phyloP scores from a whole-genome alignment of 352 stramenopile species.

The Globisporangium splendens region DNA sequence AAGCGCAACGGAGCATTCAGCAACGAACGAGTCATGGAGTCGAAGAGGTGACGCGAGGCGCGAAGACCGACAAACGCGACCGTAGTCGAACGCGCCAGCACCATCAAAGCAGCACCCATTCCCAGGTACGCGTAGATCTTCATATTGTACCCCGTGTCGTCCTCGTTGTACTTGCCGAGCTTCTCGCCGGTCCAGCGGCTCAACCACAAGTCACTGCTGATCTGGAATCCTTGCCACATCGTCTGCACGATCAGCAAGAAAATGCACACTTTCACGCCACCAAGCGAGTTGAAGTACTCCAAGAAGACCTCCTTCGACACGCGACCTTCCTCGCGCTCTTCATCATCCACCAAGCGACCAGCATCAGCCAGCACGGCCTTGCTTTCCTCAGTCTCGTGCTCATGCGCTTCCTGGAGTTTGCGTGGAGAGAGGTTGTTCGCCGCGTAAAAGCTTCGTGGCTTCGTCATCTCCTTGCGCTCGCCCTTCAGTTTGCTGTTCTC shows the following conservation, averaged over 20 bases:
- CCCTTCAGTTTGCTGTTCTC: conserved; percentile 3
- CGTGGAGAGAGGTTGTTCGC: background rate
- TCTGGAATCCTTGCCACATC: conserved; percentile 16
- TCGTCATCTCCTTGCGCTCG: background rate
- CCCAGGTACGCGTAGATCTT: conserved; percentile 21
- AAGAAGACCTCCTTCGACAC: conserved; percentile 34
- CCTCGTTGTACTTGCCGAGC: background rate
- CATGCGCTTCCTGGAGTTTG: conserved; percentile 3
- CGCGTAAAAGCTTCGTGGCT: conserved; percentile 7
- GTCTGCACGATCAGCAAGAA: conserved; percentile 7
- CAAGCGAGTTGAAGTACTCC: conserved; percentile 34
- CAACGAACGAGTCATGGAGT: conserved; percentile 69
- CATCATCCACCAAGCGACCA: conserved; percentile 30
- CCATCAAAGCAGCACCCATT: conserved; percentile 17
- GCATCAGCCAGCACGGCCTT: background rate
- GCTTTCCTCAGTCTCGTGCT: conserved; percentile 1
- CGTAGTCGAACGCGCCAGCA: conserved; percentile 16
- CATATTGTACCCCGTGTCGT: conserved; percentile 14
- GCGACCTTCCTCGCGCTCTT: conserved; percentile 33
- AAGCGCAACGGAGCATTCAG: conserved; percentile 82
- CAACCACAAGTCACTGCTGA: conserved; percentile 22
- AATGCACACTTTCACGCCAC: conserved; percentile 21
- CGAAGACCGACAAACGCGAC: conserved; percentile 26
- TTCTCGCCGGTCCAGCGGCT: conserved; percentile 17
- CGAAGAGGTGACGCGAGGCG: conserved; percentile 54